A percentile compares a stretch with the other conserved stretches of the same genome.
These are phyloP conservation scores for Cyberlindnera suaveolens DNA, from an alignment of 805 yeast genomes.

Conservation along the genomic window DNA sequence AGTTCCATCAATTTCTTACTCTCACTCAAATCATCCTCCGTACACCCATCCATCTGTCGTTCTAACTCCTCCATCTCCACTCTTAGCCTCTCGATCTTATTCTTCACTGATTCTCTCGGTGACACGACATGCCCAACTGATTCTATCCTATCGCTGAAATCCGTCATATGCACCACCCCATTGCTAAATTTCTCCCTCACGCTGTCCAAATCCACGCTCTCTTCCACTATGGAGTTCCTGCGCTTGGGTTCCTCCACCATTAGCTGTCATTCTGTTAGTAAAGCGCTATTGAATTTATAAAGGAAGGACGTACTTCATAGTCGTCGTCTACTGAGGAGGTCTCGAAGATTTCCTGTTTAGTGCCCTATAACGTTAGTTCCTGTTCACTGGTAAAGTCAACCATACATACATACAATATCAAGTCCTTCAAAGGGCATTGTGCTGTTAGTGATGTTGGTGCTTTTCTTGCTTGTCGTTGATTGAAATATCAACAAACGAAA, in stretches of 20 bases:
- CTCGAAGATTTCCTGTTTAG: conserved; percentile 35
- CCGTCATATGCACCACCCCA: conserved; percentile 10
- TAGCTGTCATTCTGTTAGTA: neutral
- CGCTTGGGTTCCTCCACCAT: conserved; percentile 1
- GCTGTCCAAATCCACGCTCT: neutral
- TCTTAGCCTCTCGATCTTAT: conserved; percentile 32
- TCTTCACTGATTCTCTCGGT: conserved; percentile 31
- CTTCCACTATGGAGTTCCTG: conserved; percentile 19
- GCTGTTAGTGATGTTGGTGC: too few species aligned
- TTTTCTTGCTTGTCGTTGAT: too few species aligned
- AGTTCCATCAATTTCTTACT: conserved; percentile 17
- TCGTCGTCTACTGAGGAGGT: conserved; percentile 36
- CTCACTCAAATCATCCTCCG: neutral
- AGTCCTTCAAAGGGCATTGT: too few species aligned
- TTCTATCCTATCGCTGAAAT: conserved; percentile 17
- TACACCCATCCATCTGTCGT: conserved; percentile 7
- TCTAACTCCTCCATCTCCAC: conserved; percentile 34
- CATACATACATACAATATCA: too few species aligned
- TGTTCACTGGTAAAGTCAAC: too few species aligned
- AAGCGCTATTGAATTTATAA: too few species aligned
- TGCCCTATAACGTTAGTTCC: conserved; percentile 15
- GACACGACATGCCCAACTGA: neutral
- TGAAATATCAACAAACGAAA: too few species aligned
- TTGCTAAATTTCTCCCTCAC: neutral
- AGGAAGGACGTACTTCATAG: conserved; percentile 25